Conservation (phyloP, 179 eudicot genomes). For the Spinacia oleracea region DNA sequence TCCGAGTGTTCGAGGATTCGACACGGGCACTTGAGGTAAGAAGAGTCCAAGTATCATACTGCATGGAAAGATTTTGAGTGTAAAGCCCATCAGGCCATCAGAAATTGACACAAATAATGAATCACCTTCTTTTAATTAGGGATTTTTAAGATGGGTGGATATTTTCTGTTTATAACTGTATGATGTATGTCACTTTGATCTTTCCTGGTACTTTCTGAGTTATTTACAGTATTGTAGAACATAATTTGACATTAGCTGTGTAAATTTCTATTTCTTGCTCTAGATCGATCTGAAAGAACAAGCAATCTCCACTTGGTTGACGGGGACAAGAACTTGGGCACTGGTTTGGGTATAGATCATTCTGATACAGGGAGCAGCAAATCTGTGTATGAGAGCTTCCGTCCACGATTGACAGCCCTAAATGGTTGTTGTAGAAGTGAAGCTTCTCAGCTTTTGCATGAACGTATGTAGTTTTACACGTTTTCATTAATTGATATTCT, state of each 20-base stretch:
- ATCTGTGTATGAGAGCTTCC: constrained; percentile 41
- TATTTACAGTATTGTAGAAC: neutral
- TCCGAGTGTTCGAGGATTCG: no score
- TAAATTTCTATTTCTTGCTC: constrained; percentile 10
- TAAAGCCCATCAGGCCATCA: neutral
- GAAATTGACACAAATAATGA: neutral
- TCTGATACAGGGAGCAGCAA: constrained; percentile 46
- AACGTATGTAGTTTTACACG: constrained; percentile 45
- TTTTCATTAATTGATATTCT: constrained; percentile 6
- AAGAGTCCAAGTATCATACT: no score
- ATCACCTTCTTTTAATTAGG: neutral
- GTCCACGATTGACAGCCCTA: constrained; percentile 47
- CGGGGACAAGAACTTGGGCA: constrained; percentile 49
- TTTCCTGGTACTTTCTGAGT: neutral
- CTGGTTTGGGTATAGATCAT: constrained; percentile 38
- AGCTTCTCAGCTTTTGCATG: constrained; percentile 65
- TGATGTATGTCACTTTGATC: neutral
- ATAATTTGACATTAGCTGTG: neutral
- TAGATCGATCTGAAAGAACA: constrained; percentile 60
- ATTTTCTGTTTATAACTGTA: neutral
- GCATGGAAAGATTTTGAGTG: neutral
- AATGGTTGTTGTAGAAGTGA: constrained; percentile 61
- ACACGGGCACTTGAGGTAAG: no score
- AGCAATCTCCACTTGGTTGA: constrained; percentile 44
- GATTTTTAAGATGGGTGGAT: neutral